These are phyloP conservation scores for Russula abietina DNA, from an alignment of 768 basidiomycete species.

Conservation along the genomic window DNA sequence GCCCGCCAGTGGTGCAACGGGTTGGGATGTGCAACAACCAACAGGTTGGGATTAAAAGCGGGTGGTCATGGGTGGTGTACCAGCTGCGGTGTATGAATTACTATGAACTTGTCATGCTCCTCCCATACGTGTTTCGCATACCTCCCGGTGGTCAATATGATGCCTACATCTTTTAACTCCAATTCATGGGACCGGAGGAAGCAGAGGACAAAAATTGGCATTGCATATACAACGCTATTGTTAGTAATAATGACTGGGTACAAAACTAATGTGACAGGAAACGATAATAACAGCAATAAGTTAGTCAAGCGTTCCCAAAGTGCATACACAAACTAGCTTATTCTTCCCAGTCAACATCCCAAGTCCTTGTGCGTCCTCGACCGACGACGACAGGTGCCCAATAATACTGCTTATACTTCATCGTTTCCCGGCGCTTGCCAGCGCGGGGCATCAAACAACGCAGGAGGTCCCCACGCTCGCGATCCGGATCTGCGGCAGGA, in stretches of 20 bases:
- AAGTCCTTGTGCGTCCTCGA: slow-evolving; percentile 16
- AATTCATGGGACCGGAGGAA: neutral
- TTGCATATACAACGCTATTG: slow-evolving; percentile 13
- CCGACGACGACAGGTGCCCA: slow-evolving; percentile 49
- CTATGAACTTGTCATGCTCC: slow-evolving; percentile 10
- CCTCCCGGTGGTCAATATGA: slow-evolving; percentile 13
- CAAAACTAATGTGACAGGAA: neutral
- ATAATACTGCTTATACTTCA: slow-evolving; percentile 84
- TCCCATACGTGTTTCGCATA: slow-evolving; percentile 10
- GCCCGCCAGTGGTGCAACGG: slow-evolving; percentile 23
- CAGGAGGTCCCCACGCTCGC: slow-evolving; percentile 20
- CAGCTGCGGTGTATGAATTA: slow-evolving; percentile 15
- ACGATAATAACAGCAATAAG: slow-evolving; percentile 15
- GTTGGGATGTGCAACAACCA: slow-evolving; percentile 19
- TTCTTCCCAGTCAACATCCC: slow-evolving; percentile 27
- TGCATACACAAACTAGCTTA: neutral
- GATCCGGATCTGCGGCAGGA: slow-evolving; percentile 18
- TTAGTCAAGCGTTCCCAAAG: neutral
- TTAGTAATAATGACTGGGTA: slow-evolving; percentile 8
- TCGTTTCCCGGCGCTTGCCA: slow-evolving; percentile 69
- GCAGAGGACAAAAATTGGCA: neutral
- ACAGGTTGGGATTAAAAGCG: slow-evolving; percentile 24
- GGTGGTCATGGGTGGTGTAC: slow-evolving; percentile 10
- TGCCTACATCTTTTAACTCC: neutral
- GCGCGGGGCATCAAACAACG: slow-evolving; percentile 42